These are phyloP conservation scores for Grosmannia clavigera DNA, from an alignment of 2,329 filamentous ascomycete genomes.

Conservation along the genomic window DNA sequence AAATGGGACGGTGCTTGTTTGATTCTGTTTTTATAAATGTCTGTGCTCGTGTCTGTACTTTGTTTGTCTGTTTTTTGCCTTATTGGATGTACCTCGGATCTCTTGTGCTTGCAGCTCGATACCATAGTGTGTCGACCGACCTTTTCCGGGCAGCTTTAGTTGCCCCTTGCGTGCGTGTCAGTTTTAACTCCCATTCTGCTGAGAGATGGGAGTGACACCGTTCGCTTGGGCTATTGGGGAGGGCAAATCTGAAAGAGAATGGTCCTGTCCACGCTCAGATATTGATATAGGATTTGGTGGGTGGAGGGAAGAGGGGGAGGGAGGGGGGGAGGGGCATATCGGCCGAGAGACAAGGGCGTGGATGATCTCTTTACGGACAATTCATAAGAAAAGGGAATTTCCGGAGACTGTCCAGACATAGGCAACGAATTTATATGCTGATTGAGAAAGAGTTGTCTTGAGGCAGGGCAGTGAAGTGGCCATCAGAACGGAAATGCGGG, in stretches of 20 bases:
- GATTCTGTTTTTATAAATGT: background rate
- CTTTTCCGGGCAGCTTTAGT: background rate
- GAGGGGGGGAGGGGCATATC: background rate
- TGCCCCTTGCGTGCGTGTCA: background rate
- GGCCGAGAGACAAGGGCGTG: background rate
- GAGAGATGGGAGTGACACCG: background rate
- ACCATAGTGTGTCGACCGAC: slow-evolving; percentile 6
- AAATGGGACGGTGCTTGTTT: slow-evolving; percentile 11
- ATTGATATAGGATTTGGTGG: background rate
- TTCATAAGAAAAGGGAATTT: background rate
- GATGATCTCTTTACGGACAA: background rate
- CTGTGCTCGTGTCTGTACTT: background rate
- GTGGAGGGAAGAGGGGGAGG: background rate
- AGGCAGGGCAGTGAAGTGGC: background rate
- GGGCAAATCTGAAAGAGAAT: no score
- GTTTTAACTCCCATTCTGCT: background rate
- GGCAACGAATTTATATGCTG: background rate
- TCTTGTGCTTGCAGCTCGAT: slow-evolving; percentile 1
- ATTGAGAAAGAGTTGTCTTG: background rate
- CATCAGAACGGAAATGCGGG: background rate
- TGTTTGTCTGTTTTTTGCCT: background rate
- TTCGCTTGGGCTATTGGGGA: background rate
- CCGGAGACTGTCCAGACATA: background rate
- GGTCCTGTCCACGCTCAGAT: background rate
- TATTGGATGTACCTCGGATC: background rate